Evolutionary conservation across 768 basidiomycete species (phyloP), one percentile per base, ranked within the genome.

Genomic region (Pisolithus tinctorius): DNA sequence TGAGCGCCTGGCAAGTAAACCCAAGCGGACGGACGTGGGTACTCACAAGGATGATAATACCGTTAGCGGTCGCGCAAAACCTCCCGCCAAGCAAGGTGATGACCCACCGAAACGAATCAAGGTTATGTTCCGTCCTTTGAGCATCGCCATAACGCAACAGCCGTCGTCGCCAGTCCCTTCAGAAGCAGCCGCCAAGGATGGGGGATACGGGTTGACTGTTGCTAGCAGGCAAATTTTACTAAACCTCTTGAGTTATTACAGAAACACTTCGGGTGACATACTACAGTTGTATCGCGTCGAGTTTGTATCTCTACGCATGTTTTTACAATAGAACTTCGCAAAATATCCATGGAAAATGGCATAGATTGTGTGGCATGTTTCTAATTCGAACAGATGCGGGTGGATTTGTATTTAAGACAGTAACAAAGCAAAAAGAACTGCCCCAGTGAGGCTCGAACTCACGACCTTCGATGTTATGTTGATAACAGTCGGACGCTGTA

Each of bases 101-200:
- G 70, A 68, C 29, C 79, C 78, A 38, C 74, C 72, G 48, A 87
- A 83, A 69, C 88, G 86, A 65, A 78, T 91, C 61, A 88, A 87
- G 69, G 72, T 91, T 53, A 85, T 80, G 67, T 74, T 89, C 53
- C 81, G 82, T 39, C 57, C 70, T 48, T 55, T 64, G 50, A 57
- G 56, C 47, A 47, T 47, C 20, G 54, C 62, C 26, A 50, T 60
- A 29, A 53, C 70, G 42, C 66, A 72, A 47, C 57, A 67, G n/a
- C 60, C 76, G 25, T 56, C 71, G 10, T 64, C 68, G 5, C 68
- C 73, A 11, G 62, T 72, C 48, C 74, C 80, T 63, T 80, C 86
- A 81, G 77, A 82, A 76, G 67, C 75, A 54, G 75, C 79, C 61
- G 74, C 77, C 52, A 88, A 88, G 69, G 84, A 88, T 58, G 85